Evolutionary conservation across 208 protist genomes (phyloP).

Genomic region (Angomonas ambiguus): DNA sequence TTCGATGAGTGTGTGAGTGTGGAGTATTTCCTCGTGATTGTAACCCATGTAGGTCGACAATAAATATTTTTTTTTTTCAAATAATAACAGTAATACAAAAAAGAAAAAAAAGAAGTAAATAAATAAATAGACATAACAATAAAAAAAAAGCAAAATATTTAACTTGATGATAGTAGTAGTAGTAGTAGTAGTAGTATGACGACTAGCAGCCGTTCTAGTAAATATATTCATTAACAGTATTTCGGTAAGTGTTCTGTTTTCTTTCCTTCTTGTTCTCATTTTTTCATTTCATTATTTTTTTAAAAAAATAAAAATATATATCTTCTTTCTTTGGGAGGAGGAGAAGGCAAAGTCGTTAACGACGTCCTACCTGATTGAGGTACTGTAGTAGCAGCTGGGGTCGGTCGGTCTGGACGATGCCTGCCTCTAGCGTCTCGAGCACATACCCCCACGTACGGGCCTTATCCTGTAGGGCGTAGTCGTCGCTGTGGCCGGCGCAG

Average conservation of each 20-base stretch:
- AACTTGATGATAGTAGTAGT: too few relatives aligned
- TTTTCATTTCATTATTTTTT: background rate
- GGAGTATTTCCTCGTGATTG: too few relatives aligned
- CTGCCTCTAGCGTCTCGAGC: slow-evolving; percentile 33
- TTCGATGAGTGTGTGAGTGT: background rate
- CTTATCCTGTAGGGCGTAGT: slow-evolving; percentile 43
- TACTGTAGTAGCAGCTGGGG: slow-evolving; percentile 49
- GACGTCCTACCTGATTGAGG: slow-evolving; percentile 26
- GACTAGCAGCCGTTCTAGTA: too few relatives aligned
- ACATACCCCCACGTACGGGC: slow-evolving; percentile 55
- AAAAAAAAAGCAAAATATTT: slow-evolving; percentile 2
- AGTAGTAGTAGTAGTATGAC: too few relatives aligned
- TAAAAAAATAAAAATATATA: slow-evolving; percentile 14
- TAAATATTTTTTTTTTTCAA: too few relatives aligned
- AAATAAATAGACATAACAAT: slow-evolving; percentile 16
- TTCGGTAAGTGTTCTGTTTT: too few relatives aligned
- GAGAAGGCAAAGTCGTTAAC: background rate
- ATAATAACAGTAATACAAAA: too few relatives aligned
- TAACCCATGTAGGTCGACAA: too few relatives aligned
- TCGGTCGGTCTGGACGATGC: slow-evolving; percentile 59
- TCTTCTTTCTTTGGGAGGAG: background rate
- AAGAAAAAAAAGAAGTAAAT: slow-evolving; percentile 5
- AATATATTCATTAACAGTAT: too few relatives aligned
- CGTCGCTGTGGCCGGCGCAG: slow-evolving; percentile 58
- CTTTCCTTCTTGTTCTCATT: too few relatives aligned